These are phyloP conservation scores for Hortiboletus campestris DNA, from an alignment of 768 basidiomycete species.

Conservation along the genomic window DNA sequence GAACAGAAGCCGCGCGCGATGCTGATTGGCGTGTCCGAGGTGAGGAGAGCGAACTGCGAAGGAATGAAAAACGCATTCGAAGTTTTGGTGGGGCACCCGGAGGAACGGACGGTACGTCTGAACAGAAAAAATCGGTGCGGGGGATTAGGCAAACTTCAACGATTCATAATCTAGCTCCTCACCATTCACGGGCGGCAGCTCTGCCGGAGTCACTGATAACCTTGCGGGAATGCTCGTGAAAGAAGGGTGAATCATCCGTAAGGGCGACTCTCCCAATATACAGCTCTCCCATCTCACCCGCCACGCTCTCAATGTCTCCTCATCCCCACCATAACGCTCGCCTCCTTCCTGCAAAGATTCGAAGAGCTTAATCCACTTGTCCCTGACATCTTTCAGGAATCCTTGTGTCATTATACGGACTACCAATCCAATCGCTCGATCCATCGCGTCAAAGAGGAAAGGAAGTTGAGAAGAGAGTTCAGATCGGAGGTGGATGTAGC, in stretches of 20 bases:
- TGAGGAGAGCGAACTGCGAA: background rate
- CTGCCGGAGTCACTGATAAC: background rate
- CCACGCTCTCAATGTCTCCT: constrained; percentile 69
- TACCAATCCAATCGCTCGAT: constrained; percentile 49
- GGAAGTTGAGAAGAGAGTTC: constrained; percentile 71
- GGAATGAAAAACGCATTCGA: background rate
- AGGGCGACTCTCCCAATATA: background rate
- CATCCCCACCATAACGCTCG: constrained; percentile 56
- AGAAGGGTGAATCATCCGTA: background rate
- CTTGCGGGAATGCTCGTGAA: background rate
- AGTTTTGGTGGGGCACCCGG: background rate
- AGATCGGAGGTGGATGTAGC: constrained; percentile 65
- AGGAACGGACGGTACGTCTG: background rate
- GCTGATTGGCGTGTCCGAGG: background rate
- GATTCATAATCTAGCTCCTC: background rate
- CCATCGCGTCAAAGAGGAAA: constrained; percentile 51
- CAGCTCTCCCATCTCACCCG: constrained; percentile 48
- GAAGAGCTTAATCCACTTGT: constrained; percentile 70
- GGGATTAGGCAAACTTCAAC: background rate
- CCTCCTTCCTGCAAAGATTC: constrained; percentile 65
- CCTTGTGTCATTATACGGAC: constrained; percentile 48
- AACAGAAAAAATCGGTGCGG: too few species aligned
- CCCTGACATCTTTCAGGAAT: constrained; percentile 43
- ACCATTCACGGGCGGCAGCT: background rate
- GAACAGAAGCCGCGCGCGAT: background rate